phyloP scores from a whole-genome alignment of 331 rosid genomes.

The Acacia pycnantha region DNA sequence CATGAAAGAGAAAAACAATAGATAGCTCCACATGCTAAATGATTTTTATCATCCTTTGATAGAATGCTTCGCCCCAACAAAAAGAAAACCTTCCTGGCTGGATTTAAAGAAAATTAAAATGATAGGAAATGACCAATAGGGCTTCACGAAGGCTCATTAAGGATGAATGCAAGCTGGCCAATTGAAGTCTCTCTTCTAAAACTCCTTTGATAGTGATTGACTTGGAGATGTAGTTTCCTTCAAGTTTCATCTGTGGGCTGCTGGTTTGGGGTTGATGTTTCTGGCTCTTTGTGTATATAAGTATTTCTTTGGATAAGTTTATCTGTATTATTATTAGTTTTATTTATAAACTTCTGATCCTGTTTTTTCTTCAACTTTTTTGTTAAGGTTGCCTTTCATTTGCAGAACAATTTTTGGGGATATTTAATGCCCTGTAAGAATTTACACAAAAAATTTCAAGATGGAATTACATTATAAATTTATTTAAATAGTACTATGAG shows the following conservation, averaged over 20 bases:
- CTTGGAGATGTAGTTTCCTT: background rate
- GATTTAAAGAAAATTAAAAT: background rate
- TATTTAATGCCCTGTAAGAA: background rate
- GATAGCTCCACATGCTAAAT: background rate
- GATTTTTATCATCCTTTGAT: background rate
- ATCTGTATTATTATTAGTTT: background rate
- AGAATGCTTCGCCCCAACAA: background rate
- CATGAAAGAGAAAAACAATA: background rate
- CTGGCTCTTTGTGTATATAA: background rate
- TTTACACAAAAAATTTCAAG: background rate
- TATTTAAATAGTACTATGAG: background rate
- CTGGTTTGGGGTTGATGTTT: background rate
- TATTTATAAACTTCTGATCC: background rate
- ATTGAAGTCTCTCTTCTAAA: background rate
- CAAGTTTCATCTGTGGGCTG: background rate
- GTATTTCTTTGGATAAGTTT: background rate
- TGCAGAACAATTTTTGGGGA: background rate
- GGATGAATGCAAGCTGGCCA: background rate
- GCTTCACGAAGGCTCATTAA: background rate
- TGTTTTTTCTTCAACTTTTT: background rate
- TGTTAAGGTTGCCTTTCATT: background rate
- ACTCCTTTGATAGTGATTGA: background rate
- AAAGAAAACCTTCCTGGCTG: background rate
- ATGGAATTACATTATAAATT: background rate
- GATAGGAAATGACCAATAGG: background rate